A percentile compares a stretch with the other conserved stretches of the same genome.
Conservation (phyloP, 2,329 filamentous ascomycete genomes). For the Clarireedia homoeocarpa region DNA sequence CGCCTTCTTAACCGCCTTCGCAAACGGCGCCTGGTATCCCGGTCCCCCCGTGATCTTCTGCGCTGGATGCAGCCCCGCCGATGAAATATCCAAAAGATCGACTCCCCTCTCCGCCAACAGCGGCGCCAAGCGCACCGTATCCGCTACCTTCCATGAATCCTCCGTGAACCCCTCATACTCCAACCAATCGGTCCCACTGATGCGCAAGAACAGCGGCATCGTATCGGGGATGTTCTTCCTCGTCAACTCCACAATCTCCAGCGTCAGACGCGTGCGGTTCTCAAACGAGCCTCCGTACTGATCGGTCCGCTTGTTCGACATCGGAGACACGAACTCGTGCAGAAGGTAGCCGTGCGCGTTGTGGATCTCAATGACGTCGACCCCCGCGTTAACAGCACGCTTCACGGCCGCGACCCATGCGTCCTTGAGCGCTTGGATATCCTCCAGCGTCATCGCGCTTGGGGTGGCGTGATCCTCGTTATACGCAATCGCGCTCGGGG, state of each 20-base stretch:
- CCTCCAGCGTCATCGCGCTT: slow-evolving; percentile 57
- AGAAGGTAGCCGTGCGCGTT: slow-evolving; percentile 73
- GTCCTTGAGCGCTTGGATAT: slow-evolving; percentile 59
- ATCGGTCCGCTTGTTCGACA: slow-evolving; percentile 61
- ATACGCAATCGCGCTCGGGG: slow-evolving; percentile 48
- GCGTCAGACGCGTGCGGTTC: slow-evolving; percentile 59
- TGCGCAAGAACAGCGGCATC: slow-evolving; percentile 66
- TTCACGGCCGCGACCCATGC: slow-evolving; percentile 52
- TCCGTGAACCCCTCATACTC: slow-evolving; percentile 47
- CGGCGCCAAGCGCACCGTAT: slow-evolving; percentile 55
- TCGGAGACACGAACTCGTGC: slow-evolving; percentile 60
- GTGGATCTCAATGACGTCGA: slow-evolving; percentile 73
- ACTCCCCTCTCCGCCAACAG: slow-evolving; percentile 59
- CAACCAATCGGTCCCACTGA: slow-evolving; percentile 72
- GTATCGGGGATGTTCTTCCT: slow-evolving; percentile 54
- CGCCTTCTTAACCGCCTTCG: slow-evolving; percentile 61
- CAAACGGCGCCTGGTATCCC: slow-evolving; percentile 64
- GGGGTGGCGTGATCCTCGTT: slow-evolving; percentile 53
- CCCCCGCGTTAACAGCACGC: slow-evolving; percentile 57
- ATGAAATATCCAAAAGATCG: slow-evolving; percentile 67
- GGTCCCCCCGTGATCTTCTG: slow-evolving; percentile 52
- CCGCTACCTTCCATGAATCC: slow-evolving; percentile 59
- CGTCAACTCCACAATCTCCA: slow-evolving; percentile 59
- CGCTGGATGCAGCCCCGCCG: slow-evolving; percentile 53
- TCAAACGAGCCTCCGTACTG: slow-evolving; percentile 62